A percentile compares a stretch with the other conserved stretches of the same genome.
Conservation (phyloP, 2,329 filamentous ascomycete species). For the Diaporthe citriasiana region DNA sequence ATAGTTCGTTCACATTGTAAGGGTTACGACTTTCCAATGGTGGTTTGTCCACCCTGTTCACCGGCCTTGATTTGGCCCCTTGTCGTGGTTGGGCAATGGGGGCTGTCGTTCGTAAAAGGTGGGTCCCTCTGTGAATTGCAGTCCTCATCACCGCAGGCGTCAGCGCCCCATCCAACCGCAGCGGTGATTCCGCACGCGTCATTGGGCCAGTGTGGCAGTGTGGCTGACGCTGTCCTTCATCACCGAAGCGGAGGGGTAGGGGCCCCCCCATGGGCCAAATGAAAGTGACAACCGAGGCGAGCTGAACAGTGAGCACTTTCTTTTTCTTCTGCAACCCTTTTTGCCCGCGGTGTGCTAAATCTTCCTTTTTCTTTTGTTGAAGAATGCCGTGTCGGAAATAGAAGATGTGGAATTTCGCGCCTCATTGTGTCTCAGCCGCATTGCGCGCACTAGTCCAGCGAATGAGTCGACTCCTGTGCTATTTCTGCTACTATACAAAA, state of each 20-base stretch:
- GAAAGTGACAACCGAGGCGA: constrained; percentile 12
- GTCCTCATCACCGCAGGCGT: background rate
- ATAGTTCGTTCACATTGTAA: background rate
- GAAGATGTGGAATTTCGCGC: background rate
- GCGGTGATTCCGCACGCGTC: constrained; percentile 34
- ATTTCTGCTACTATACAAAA: background rate
- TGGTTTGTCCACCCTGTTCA: background rate
- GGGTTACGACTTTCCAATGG: background rate
- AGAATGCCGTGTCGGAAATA: background rate
- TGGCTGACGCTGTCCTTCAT: constrained; percentile 22
- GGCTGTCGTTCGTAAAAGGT: constrained; percentile 15
- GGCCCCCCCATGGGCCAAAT: background rate
- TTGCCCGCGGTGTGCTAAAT: background rate
- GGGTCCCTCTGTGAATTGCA: constrained; percentile 1
- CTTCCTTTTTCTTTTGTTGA: background rate
- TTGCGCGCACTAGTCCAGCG: constrained; percentile 1
- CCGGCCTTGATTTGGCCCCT: constrained; percentile 23
- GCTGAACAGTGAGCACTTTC: background rate
- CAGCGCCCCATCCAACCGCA: constrained; percentile 1
- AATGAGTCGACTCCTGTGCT: background rate
- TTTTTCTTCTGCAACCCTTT: background rate
- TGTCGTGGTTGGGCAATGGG: background rate
- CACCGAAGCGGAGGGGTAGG: constrained; percentile 13
- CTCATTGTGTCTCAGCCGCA: constrained; percentile 25
- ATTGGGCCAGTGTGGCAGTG: constrained; percentile 16